These are phyloP conservation scores for Clonostachys rhizophaga DNA, from an alignment of 2,329 filamentous ascomycete species.

Conservation along the genomic window DNA sequence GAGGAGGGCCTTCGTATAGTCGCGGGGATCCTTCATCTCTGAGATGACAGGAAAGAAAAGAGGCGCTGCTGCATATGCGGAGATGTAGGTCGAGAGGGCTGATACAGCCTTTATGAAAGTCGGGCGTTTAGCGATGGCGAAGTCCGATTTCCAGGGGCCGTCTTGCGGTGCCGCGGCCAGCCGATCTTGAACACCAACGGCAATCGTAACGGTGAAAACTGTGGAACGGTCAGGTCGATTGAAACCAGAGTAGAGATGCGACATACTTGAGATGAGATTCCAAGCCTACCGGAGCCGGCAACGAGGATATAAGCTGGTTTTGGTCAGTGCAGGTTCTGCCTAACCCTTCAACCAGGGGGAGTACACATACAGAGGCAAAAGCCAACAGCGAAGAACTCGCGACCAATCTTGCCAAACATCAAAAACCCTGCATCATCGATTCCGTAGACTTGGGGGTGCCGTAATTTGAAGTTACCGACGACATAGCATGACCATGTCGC, in stretches of 20 bases:
- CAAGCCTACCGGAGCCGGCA: slow-evolving; percentile 30
- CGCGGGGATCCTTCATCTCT: slow-evolving; percentile 22
- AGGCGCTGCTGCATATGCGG: slow-evolving; percentile 27
- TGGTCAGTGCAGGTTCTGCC: neutral
- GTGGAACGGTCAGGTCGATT: too few species aligned
- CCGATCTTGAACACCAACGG: slow-evolving; percentile 19
- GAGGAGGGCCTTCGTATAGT: slow-evolving; percentile 17
- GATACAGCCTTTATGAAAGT: slow-evolving; percentile 19
- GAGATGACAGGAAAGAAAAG: slow-evolving; percentile 24
- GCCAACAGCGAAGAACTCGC: slow-evolving; percentile 28
- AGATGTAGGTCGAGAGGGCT: slow-evolving; percentile 18
- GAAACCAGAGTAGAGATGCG: too few species aligned
- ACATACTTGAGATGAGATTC: slow-evolving; percentile 15
- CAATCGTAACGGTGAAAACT: slow-evolving; percentile 18
- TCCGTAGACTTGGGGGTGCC: slow-evolving; percentile 44
- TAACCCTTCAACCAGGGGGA: neutral
- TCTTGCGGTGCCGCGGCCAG: slow-evolving; percentile 13
- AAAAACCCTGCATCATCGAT: slow-evolving; percentile 46
- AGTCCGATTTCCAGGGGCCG: slow-evolving; percentile 16
- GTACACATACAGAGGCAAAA: slow-evolving; percentile 24
- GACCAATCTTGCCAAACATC: slow-evolving; percentile 40
- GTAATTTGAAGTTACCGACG: slow-evolving; percentile 45
- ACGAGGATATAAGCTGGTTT: slow-evolving; percentile 11
- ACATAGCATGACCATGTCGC: slow-evolving; percentile 44
- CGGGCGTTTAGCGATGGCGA: slow-evolving; percentile 17